Conservation (phyloP, 1,284 basidiomycete genomes). For the Ustilago curta region DNA sequence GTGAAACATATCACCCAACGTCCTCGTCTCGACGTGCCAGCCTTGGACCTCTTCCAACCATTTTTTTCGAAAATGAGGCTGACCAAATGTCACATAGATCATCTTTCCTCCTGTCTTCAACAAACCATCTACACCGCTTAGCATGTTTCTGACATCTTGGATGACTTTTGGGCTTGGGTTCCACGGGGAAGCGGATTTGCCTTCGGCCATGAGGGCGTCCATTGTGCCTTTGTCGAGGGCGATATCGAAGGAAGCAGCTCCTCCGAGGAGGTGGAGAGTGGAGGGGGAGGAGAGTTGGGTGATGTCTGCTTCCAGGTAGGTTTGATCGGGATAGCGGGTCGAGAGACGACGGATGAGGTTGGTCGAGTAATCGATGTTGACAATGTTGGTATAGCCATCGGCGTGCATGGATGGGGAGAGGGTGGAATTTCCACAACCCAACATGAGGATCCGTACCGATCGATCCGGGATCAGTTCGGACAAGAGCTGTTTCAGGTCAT, state of each 20-base stretch:
- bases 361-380: conserved; percentile 59
- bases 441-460: conserved; percentile 58
- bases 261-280: conserved; percentile 35
- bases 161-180: conserved; percentile 52
- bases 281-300: conserved; percentile 45
- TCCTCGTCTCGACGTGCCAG: conserved; percentile 56
- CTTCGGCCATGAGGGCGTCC: conserved; percentile 67
- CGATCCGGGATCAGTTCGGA: conserved; percentile 53
- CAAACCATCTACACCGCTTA: conserved; percentile 56
- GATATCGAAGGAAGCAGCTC: conserved; percentile 58
- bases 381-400: conserved; percentile 56
- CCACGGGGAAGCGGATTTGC: conserved; percentile 53
- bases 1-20: conserved; percentile 62
- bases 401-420: conserved; percentile 56
- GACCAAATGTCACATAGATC: conserved; percentile 67
- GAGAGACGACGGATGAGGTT: conserved; percentile 56
- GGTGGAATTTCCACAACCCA: conserved; percentile 65
- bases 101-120: conserved; percentile 57
- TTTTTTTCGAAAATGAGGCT: conserved; percentile 60
- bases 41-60: conserved; percentile 45
- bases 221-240: conserved; percentile 67
- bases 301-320: conserved; percentile 61
- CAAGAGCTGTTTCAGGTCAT: conserved; percentile 35
- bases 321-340: conserved; percentile 41
- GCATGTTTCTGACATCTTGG: conserved; percentile 42